Conservation (phyloP, 306 rosid species). For the Prunus mira region DNA sequence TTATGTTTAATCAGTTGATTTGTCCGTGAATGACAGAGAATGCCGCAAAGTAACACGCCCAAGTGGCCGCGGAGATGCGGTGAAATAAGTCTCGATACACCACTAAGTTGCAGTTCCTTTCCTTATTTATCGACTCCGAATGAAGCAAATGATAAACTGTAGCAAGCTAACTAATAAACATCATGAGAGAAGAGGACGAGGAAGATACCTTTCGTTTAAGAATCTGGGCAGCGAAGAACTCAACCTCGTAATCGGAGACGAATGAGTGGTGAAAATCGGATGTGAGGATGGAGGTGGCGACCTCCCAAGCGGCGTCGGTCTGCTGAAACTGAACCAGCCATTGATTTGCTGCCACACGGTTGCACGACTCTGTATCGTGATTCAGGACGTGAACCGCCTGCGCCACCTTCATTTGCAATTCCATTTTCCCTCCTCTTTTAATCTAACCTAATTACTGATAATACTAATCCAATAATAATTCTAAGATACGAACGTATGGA, state of each 20-base stretch:
- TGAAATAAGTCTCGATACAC: too few relatives aligned
- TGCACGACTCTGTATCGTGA: constrained; percentile 85
- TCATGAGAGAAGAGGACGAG: background rate
- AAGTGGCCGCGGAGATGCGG: too few relatives aligned
- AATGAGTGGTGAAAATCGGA: constrained; percentile 46
- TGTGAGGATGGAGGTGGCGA: constrained; percentile 86
- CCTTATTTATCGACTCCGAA: too few relatives aligned
- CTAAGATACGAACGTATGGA: constrained; percentile 13
- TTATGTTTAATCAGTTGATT: background rate
- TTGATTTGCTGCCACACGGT: constrained; percentile 98
- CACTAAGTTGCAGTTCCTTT: too few relatives aligned
- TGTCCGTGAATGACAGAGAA: background rate
- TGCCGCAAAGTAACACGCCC: too few relatives aligned
- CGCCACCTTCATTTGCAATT: constrained; percentile 79
- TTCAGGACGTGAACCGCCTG: constrained; percentile 91
- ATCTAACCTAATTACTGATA: constrained; percentile 6
- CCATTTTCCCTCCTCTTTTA: constrained; percentile 12
- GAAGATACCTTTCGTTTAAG: constrained; percentile 79
- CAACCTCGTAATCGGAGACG: constrained; percentile 66
- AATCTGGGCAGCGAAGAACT: constrained; percentile 98
- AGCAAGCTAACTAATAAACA: background rate
- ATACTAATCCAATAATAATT: background rate
- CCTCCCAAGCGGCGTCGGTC: constrained; percentile 90
- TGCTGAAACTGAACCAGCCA: constrained; percentile 98
- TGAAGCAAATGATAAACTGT: too few relatives aligned